Percentiles rank a stretch among this genome's conserved stretches.
These are phyloP conservation scores for Persicaria maculosa DNA, from an alignment of 148 eudicot species.

Conservation along the genomic window DNA sequence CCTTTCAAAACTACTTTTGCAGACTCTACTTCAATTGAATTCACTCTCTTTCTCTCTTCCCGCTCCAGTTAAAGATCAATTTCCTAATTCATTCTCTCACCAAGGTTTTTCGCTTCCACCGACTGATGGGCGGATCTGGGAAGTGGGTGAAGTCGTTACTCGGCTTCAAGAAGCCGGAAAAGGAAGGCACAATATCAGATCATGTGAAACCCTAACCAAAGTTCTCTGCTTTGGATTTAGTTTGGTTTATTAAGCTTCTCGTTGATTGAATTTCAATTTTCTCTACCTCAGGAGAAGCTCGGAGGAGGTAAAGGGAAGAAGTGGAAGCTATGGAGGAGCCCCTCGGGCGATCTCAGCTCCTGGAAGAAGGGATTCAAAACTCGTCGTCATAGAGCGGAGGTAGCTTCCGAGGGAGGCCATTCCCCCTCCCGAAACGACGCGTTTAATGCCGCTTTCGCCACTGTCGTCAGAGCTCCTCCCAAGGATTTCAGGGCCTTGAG, in stretches of 20 bases:
- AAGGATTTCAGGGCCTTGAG: conserved; percentile 72
- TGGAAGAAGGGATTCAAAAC: conserved; percentile 80
- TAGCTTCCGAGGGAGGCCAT: conserved; percentile 66
- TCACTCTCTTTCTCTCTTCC: conserved; percentile 9
- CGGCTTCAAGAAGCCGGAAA: conserved; percentile 40
- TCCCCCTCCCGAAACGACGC: conserved; percentile 57
- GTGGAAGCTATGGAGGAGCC: conserved; percentile 90
- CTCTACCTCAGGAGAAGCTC: conserved; percentile 36
- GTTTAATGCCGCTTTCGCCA: conserved; percentile 63
- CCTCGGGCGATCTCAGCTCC: conserved; percentile 60
- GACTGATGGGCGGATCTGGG: conserved; percentile 56
- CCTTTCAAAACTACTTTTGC: background rate
- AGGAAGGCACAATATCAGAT: conserved; percentile 26
- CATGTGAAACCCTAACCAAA: background rate
- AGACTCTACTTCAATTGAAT: conserved; percentile 1
- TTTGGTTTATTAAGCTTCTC: background rate
- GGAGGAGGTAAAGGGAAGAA: conserved; percentile 55
- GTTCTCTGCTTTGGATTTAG: background rate
- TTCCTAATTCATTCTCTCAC: background rate
- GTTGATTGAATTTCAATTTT: background rate
- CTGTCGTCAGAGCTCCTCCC: conserved; percentile 80
- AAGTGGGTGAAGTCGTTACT: conserved; percentile 55
- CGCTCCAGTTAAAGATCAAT: background rate
- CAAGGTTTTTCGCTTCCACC: background rate
- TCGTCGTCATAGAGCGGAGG: conserved; percentile 21